Evolutionary conservation across 2,329 filamentous ascomycete genomes (phyloP).

Genomic region (Nemania serpens): DNA sequence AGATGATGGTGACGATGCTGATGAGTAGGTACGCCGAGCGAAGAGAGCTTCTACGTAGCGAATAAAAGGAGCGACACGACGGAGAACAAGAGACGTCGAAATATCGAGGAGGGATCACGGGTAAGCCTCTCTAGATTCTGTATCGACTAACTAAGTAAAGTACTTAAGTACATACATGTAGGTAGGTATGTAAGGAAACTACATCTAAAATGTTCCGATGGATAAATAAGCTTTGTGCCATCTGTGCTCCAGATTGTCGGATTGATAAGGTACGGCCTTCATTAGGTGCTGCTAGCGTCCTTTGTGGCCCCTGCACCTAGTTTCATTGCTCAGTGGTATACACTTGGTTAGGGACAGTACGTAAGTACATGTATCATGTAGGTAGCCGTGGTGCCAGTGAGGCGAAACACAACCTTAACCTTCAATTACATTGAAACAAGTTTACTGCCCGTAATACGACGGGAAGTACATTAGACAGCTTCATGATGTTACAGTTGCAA

Average conservation of each 20-base stretch:
- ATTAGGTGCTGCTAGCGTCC: not conserved
- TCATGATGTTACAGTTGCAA: too few relatives aligned
- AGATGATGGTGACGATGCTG: too few relatives aligned
- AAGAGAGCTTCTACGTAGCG: constrained; percentile 14
- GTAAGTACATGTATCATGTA: too few relatives aligned
- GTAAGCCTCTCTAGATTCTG: too few relatives aligned
- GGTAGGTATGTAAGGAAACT: not conserved
- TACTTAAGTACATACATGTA: not conserved
- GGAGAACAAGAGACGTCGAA: not conserved
- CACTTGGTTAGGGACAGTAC: too few relatives aligned
- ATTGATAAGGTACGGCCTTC: not conserved
- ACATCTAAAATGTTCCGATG: not conserved
- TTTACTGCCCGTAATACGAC: too few relatives aligned
- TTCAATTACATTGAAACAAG: too few relatives aligned
- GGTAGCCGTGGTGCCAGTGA: too few relatives aligned
- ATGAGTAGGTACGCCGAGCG: not conserved
- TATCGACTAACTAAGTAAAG: too few relatives aligned
- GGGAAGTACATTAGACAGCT: too few relatives aligned
- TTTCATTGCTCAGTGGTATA: too few relatives aligned
- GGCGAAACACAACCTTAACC: too few relatives aligned
- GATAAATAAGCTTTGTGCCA: not conserved
- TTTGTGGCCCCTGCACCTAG: not conserved
- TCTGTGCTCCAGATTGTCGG: not conserved
- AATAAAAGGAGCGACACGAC: constrained; percentile 14
- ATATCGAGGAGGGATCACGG: not conserved